Evolutionary conservation across 2,329 filamentous ascomycete genomes (phyloP), one percentile per base, ranked within the genome.

Genomic region (Corinectria fuckeliana): DNA sequence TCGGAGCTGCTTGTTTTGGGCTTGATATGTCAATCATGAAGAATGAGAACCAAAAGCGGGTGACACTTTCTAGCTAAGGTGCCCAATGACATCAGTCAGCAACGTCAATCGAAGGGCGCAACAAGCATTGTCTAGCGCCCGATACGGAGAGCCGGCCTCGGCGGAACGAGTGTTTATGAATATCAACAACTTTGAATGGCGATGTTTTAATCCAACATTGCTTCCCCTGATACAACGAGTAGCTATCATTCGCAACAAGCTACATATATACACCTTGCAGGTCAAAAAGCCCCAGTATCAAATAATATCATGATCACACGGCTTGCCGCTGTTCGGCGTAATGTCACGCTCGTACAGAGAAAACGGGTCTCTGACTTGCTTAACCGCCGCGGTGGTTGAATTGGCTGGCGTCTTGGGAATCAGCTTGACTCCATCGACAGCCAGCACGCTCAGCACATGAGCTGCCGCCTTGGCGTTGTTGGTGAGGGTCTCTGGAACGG

Each of bases 391-490:
- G 1, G 62, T 58, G 0, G 68, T 71, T 1, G 56, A 39, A n/a
- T 71, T 71, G 0, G 50, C 23, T 0, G 66, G 60, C 1, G 58
- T 66, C 60, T 71, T 71, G 1, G 68, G 67, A 14, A 71, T 64
- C 3, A 71, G 49, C 7, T 71, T 47, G 3, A 61, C 64, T 5
- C 69, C 69, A 2, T 71, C 64, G 1, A 59, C 58, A 0, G 69
- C 64, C 3, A 71, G 65, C 14, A 69, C 62, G 23, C 69, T 69
- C 1, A 71, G 4, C 74, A 81, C 78, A 64, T 82, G 77, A 0
- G 84, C 85, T 44, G 86, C 85, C 3, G 77, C 77, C 61, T 66
- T 62, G 2, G 68, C 68, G 7, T 70, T 71, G 14, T 39, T 63
- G 26, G 69, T 73, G 2, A 76, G 61, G 2, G 75, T 76, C 23